phyloP scores from a whole-genome alignment of 2,329 filamentous ascomycete species.

The Trichoderma harzianum region DNA sequence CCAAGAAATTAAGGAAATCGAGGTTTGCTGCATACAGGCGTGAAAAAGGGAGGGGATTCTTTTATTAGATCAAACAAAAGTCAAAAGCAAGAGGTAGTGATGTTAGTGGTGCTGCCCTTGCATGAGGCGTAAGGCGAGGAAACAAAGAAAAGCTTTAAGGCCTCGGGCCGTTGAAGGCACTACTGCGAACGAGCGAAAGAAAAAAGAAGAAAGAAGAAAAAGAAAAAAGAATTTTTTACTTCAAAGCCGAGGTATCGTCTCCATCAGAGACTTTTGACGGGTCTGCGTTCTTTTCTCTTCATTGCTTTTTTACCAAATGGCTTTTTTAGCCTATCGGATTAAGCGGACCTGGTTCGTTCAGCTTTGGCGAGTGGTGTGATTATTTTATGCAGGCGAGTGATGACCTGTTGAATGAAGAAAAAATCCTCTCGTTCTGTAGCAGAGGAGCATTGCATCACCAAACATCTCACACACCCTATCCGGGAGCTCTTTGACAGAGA shows the following conservation, averaged over 20 bases:
- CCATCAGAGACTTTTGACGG: not conserved
- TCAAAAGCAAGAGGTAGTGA: not conserved
- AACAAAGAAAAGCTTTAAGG: not conserved
- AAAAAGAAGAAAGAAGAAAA: not conserved
- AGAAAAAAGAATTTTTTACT: not conserved
- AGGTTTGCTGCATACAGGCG: not conserved
- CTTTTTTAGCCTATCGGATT: constrained; percentile 3
- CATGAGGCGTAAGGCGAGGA: not conserved
- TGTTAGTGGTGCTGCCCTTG: not conserved
- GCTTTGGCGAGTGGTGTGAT: constrained; percentile 4
- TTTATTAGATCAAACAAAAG: not conserved
- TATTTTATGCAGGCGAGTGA: not conserved
- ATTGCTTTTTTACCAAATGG: not conserved
- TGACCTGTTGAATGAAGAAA: not conserved
- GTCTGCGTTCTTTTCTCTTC: not conserved
- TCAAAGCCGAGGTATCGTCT: not conserved
- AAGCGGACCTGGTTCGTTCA: not conserved
- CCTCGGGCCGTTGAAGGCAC: not conserved
- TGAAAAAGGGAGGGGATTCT: not conserved
- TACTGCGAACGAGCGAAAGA: not conserved
- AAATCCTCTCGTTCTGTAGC: not conserved
- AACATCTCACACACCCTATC: not conserved
- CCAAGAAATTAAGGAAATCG: constrained; percentile 5
- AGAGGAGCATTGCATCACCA: not conserved
- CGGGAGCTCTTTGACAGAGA: not conserved